Percentiles rank a stretch among this genome's conserved stretches.
Evolutionary conservation across 78 protist species (phyloP).

Genomic region (Planoprotostelium fungivorum): DNA sequence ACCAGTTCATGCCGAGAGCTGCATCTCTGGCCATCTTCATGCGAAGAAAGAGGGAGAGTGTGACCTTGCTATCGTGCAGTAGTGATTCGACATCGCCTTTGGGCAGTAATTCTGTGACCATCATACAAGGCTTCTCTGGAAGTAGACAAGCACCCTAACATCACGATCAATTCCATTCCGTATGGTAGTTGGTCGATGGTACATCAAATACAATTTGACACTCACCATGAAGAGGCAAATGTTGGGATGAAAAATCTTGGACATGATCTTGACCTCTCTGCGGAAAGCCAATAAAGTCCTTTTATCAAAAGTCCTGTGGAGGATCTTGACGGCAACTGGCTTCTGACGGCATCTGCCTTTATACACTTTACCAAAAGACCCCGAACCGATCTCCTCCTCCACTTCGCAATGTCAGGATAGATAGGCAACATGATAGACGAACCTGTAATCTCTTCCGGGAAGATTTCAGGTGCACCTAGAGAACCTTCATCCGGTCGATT

Average conservation of each 20-base stretch:
- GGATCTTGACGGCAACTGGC: conserved; percentile 66
- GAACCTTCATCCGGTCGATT: not conserved
- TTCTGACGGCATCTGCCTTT: conserved; percentile 66
- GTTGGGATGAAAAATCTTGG: conserved; percentile 72
- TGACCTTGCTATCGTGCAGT: conserved; percentile 38
- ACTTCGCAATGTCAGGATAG: not conserved
- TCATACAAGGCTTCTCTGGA: conserved; percentile 17
- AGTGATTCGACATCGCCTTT: conserved; percentile 60
- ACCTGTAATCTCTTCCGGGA: not conserved
- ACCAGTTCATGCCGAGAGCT: conserved; percentile 70
- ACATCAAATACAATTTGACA: not conserved
- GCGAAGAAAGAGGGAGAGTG: conserved; percentile 42
- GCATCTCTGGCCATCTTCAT: conserved; percentile 72
- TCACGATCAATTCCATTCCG: not conserved
- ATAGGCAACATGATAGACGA: not conserved
- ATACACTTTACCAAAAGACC: conserved; percentile 62
- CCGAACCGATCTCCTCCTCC: conserved; percentile 67
- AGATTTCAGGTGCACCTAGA: not conserved
- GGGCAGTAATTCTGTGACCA: conserved; percentile 49
- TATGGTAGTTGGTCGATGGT: not conserved
- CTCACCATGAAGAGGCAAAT: conserved; percentile 61
- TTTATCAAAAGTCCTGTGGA: conserved; percentile 58
- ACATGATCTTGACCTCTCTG: conserved; percentile 72
- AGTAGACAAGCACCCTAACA: not conserved
- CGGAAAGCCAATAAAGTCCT: conserved; percentile 54